Percentiles rank a stretch among this genome's conserved stretches.
Conservation (phyloP, 352 stramenopile genomes). For the Phytophthora hibernalis region DNA sequence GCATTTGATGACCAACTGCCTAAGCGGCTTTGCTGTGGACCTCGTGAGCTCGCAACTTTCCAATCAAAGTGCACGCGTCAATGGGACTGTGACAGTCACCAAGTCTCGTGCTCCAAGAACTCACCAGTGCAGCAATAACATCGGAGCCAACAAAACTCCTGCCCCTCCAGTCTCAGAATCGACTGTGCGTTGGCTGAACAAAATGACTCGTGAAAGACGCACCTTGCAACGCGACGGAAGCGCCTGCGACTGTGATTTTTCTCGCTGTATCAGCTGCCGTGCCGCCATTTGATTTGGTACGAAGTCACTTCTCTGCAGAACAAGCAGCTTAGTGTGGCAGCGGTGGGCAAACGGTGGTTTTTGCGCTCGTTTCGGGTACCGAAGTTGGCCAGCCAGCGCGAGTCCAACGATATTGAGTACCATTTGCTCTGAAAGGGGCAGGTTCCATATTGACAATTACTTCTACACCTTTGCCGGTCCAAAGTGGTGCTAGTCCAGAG, state of each 20-base stretch:
- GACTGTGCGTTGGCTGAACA: conserved; percentile 66
- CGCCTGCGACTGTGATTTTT: conserved; percentile 76
- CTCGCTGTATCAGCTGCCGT: conserved; percentile 67
- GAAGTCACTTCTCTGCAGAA: conserved; percentile 67
- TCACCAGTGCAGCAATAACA: not conserved
- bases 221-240: conserved; percentile 67
- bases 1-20: conserved; percentile 75
- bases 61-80: conserved; percentile 43
- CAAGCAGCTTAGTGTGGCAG: conserved; percentile 71
- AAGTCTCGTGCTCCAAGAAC: conserved; percentile 28
- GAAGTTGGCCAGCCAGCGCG: conserved; percentile 60
- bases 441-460: not conserved
- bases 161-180: conserved; percentile 9
- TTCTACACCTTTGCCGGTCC: no score
- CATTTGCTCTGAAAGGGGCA: conserved; percentile 52
- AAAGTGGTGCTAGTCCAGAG: no score
- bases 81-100: conserved; percentile 41
- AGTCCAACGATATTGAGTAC: conserved; percentile 84
- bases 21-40: conserved; percentile 69
- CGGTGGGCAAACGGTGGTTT: conserved; percentile 68
- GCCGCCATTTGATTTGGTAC: conserved; percentile 80
- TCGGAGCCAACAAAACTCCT: conserved; percentile 13
- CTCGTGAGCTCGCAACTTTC: conserved; percentile 71
- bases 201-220: conserved; percentile 64
- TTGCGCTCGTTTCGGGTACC: conserved; percentile 73